A percentile compares a stretch with the other conserved stretches of the same genome.
Evolutionary conservation across 768 basidiomycete genomes (phyloP).

Genomic region (Kondoa malvinella): DNA sequence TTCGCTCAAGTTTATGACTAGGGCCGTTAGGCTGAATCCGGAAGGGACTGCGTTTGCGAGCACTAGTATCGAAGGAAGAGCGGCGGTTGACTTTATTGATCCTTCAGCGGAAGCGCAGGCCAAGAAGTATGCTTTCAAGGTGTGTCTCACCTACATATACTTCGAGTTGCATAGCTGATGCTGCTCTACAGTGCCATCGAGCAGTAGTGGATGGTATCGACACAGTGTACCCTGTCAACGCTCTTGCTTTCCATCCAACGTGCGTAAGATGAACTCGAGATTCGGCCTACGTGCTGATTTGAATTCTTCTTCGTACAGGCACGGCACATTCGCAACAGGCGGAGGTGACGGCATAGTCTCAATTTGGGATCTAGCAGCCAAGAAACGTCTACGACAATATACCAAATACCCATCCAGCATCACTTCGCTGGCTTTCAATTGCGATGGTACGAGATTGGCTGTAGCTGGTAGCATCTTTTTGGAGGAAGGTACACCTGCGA

Average conservation of each 20-base stretch:
- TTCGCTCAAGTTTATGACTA: slow-evolving; percentile 86
- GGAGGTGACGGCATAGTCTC: slow-evolving; percentile 88
- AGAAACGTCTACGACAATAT: slow-evolving; percentile 83
- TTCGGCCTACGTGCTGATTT: background rate
- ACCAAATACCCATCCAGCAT: slow-evolving; percentile 18
- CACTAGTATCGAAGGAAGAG: slow-evolving; percentile 83
- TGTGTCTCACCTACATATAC: too few relatives aligned
- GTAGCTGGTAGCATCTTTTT: slow-evolving; percentile 17
- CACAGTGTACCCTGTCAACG: slow-evolving; percentile 91
- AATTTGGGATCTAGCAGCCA: slow-evolving; percentile 87
- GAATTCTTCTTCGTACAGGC: slow-evolving; percentile 35
- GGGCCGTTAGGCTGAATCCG: slow-evolving; percentile 76
- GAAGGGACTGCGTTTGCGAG: slow-evolving; percentile 92
- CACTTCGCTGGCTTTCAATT: slow-evolving; percentile 10
- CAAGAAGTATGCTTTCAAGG: slow-evolving; percentile 85
- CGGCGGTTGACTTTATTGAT: slow-evolving; percentile 94
- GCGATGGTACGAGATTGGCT: slow-evolving; percentile 15
- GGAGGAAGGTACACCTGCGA: slow-evolving; percentile 12
- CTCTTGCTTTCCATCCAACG: slow-evolving; percentile 81
- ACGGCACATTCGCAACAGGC: slow-evolving; percentile 86
- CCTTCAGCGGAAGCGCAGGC: slow-evolving; percentile 58
- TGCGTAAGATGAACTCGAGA: slow-evolving; percentile 38
- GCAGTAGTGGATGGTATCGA: slow-evolving; percentile 78
- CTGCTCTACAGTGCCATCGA: slow-evolving; percentile 49
- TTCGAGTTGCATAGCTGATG: too few relatives aligned